Base-by-base conservation (phyloP, 257 asterid genomes). In the Scutellaria galericulata region DNA sequence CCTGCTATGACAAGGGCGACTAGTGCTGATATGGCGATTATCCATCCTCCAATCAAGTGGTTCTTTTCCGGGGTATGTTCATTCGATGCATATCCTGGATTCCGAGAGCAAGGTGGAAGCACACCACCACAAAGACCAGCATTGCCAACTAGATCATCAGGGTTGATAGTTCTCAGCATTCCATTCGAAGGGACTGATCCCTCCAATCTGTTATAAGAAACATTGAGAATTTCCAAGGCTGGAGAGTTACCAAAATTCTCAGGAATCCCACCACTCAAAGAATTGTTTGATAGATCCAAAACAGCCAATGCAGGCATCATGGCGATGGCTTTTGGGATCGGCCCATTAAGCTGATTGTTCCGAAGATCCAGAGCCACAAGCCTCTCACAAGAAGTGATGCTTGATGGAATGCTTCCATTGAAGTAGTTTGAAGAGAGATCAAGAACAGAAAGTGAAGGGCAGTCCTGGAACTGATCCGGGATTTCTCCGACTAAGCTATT, bases 101-200 rank as follows among this genome's bases (percentile, higher is more conserved):
- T 74, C 0, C 42, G 78, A 37, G 82, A 69, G 78, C 96, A 90
- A 24, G 95, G 91, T 13, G 92, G 92, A 71, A 91, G 92, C 41
- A 91, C 88, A 7, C 92, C 84, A 1, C 96, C 90, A 53, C 97
- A 91, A 4, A 91, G 85, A 52, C 88, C 96, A 0, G 78, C 64
- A 64, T 91, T 91, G 41, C 92, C 92, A 0, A 57, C 12, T 6
- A 91, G 90, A 78, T 87, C 92, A 15, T 80, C 80, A 1, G 92
- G 89, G 72, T 78, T 89, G 35, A 89, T 87, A 20, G 89, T 84
- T 69, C 92, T 78, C 51, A 89, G 84, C 82, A 90, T 66, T 12
- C 95, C 96, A 37, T 85, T 90, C 47, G 67, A 76, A 0, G 97
- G 96, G 31, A 91, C 85, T 12, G 87, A 88, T 7, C 97, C 96